phyloP scores from a whole-genome alignment of 345 rosid genomes.

The Sapria himalayana region DNA sequence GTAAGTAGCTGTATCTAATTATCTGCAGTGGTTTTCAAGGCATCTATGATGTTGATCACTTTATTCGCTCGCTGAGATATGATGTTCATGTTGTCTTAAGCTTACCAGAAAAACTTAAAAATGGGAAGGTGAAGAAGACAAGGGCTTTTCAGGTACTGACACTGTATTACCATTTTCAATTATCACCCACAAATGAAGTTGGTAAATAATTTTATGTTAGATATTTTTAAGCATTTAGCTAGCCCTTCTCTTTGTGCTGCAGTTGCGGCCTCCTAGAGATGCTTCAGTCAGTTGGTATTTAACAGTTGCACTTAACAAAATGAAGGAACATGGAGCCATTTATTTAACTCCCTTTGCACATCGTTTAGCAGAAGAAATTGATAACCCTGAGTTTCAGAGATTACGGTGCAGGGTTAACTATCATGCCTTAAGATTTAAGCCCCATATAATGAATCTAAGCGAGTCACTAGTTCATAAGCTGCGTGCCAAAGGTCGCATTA shows the following conservation, averaged over 20 bases:
- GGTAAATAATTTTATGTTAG: not conserved
- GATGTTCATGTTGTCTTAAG: conserved; percentile 80
- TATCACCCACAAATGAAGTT: not conserved
- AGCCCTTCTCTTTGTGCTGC: conserved; percentile 9
- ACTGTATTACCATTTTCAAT: not conserved
- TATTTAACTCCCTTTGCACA: conserved; percentile 96
- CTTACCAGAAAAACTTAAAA: conserved; percentile 64
- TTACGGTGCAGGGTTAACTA: conserved; percentile 97
- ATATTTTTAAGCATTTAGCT: not conserved
- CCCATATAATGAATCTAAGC: conserved; percentile 73
- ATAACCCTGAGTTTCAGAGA: conserved; percentile 73
- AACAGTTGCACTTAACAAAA: conserved; percentile 57
- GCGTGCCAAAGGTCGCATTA: conserved; percentile 91
- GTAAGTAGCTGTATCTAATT: no score
- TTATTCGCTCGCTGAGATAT: conserved; percentile 57
- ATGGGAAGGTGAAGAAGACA: conserved; percentile 75
- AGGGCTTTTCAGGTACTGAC: conserved; percentile 79
- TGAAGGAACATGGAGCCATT: conserved; percentile 88
- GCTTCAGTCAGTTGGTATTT: conserved; percentile 85
- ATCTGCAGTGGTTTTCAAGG: conserved; percentile 74
- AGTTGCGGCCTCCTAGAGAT: conserved; percentile 88
- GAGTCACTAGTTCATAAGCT: conserved; percentile 86
- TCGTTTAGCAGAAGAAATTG: conserved; percentile 93
- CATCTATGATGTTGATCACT: conserved; percentile 85
- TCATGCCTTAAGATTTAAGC: conserved; percentile 91